Base-by-base conservation (phyloP, 2,329 filamentous ascomycete species). In the Xylariaceae sp. region DNA sequence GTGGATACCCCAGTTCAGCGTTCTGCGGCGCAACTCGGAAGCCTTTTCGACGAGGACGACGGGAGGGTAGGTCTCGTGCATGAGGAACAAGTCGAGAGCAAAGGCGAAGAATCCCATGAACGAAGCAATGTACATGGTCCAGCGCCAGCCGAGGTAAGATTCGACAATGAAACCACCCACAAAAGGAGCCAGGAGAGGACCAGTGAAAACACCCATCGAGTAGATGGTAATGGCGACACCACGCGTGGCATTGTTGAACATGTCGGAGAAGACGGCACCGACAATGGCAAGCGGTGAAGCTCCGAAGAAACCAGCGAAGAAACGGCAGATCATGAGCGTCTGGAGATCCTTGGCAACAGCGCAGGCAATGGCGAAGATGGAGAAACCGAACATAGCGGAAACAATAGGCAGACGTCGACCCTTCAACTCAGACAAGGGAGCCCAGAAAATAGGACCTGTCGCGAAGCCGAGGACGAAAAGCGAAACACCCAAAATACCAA, bases 281-380 rank as follows among this genome's bases (percentile, higher is more conserved):
- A 88, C 87, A 69, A 89, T 79, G 65, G 89, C 82, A 48, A 90
- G 74, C 2, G 86, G 84, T 61, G 83, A 87, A 55, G 86, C 87
- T 34, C 87, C 88, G 63, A 88, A 88, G 70, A 89, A 88, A 53
- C 89, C 89, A 60, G 77, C 77, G 66, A 92, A 89, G 75, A 93
- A 90, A 11, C 89, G 84, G 68, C 84, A 86, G 59, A 92, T 80
- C 23, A 89, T 76, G 17, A 93, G 76, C 0, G 87, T 86, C 67
- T 87, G 85, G 51, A 92, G 79, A 61, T 87, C 87, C 67, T 89
- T 86, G 61, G 80, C 81, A 2, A 83, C 83, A 6, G 85, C 88
- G 52, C 84, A 80, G 4, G 81, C 85, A 59, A 89, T 79, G 52
- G 84, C 85, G 72, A 88, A 86, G 64, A 90, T 72, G 59, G 86